These are phyloP conservation scores for Smittium mucronatum DNA, from an alignment of 371 early-diverging fungal genomes.

Conservation along the genomic window DNA sequence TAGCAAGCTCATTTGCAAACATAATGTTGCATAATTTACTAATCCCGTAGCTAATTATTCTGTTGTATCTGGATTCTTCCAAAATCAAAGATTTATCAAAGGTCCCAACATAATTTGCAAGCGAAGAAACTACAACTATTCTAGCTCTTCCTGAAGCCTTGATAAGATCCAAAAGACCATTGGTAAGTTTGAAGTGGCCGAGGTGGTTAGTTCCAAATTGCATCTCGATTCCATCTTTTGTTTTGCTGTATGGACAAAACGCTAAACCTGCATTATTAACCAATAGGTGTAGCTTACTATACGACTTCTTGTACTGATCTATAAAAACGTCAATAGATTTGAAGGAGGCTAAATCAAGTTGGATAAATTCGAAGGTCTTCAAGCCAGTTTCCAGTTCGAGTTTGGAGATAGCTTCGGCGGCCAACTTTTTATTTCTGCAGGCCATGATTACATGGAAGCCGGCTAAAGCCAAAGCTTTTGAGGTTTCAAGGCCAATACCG, in stretches of 20 bases:
- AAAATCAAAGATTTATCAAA: conserved; percentile 18
- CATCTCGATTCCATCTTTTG: conserved; percentile 17
- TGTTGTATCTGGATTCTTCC: neutral
- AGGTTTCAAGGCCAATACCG: conserved; percentile 31
- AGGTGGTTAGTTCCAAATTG: conserved; percentile 21
- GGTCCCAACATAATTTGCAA: conserved; percentile 12
- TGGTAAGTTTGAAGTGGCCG: conserved; percentile 14
- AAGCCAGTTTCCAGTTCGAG: conserved; percentile 19
- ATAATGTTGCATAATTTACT: conserved; percentile 12
- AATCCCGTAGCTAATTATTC: neutral
- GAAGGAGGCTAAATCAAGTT: conserved; percentile 15
- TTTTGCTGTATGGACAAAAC: neutral
- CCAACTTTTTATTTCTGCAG: conserved; percentile 39
- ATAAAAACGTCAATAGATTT: conserved; percentile 10
- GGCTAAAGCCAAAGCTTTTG: conserved; percentile 28
- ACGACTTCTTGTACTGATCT: conserved; percentile 6
- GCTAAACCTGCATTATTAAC: conserved; percentile 15
- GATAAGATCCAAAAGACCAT: neutral
- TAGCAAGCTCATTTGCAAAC: conserved; percentile 10
- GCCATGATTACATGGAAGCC: conserved; percentile 37
- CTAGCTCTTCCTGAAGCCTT: neutral
- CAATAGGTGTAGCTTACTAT: conserved; percentile 10
- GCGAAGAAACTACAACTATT: conserved; percentile 6
- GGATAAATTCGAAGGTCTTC: conserved; percentile 13
- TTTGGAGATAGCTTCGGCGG: conserved; percentile 34